Conservation (phyloP, 768 basidiomycete species). For the Clitopilus hobsonii region DNA sequence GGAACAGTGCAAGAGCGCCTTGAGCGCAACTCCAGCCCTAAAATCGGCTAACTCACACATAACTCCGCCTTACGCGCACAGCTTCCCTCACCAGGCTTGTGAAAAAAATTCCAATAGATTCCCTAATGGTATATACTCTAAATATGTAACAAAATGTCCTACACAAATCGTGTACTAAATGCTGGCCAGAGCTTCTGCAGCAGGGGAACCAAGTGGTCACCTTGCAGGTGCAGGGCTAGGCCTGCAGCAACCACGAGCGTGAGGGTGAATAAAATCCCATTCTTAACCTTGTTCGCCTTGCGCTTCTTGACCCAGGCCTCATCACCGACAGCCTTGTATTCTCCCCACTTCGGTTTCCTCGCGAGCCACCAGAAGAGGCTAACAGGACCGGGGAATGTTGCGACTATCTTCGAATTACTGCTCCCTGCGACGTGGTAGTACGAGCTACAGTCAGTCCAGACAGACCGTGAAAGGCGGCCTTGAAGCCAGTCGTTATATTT, state of each 20-base stretch:
- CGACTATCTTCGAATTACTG: constrained; percentile 36
- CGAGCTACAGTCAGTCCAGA: constrained; percentile 51
- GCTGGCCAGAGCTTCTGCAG: background rate
- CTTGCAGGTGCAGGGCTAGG: background rate
- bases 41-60: constrained; percentile 4
- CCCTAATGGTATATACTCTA: background rate
- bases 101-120: background rate
- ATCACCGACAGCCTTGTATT: constrained; percentile 36
- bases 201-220: background rate
- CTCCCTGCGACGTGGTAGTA: constrained; percentile 40
- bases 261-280: constrained; percentile 16
- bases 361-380: constrained; percentile 49
- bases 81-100: background rate
- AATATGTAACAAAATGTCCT: background rate
- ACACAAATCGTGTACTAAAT: background rate
- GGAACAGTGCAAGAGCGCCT: constrained; percentile 14
- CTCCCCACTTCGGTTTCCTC: constrained; percentile 35
- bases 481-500: constrained; percentile 52
- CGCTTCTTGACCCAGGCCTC: constrained; percentile 30
- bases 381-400: constrained; percentile 52
- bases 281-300: constrained; percentile 16
- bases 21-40: constrained; percentile 18
- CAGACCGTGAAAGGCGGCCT: constrained; percentile 37
- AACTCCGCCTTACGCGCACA: background rate
- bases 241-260: constrained; percentile 16